Percentiles rank a stretch among this genome's conserved stretches.
phyloP scores from a whole-genome alignment of 1,139 yeast genomes.

The Kodamaea anthophila region DNA sequence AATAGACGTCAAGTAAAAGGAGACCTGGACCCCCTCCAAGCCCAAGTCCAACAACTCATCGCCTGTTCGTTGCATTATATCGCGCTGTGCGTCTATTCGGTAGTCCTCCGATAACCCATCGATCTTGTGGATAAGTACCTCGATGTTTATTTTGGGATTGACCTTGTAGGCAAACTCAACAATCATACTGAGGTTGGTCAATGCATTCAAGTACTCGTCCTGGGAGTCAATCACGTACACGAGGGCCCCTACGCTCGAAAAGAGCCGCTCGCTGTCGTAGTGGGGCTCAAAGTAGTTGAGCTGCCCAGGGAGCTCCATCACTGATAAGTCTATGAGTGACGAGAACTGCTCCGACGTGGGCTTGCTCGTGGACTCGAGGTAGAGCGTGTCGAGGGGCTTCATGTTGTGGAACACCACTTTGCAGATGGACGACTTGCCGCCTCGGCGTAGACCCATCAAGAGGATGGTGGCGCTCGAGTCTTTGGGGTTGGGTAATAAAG shows the following conservation, averaged over 20 bases:
- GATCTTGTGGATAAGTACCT: conserved; percentile 88
- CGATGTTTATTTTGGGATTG: conserved; percentile 82
- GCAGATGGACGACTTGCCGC: conserved; percentile 87
- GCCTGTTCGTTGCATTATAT: conserved; percentile 91
- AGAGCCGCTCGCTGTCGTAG: conserved; percentile 71
- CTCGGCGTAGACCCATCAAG: conserved; percentile 76
- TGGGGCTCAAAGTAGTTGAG: conserved; percentile 81
- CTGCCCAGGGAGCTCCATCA: conserved; percentile 97
- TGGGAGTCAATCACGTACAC: conserved; percentile 93
- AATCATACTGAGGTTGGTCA: conserved; percentile 82
- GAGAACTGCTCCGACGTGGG: conserved; percentile 77
- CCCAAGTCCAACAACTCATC: conserved; percentile 90
- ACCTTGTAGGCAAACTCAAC: conserved; percentile 83
- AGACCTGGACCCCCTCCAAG: conserved; percentile 82
- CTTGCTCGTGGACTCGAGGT: conserved; percentile 82
- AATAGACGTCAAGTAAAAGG: conserved; percentile 86
- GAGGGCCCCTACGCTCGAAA: conserved; percentile 83
- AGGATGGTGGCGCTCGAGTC: conserved; percentile 67
- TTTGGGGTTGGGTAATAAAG: conserved; percentile 24
- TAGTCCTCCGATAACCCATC: conserved; percentile 94
- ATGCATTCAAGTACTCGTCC: conserved; percentile 89
- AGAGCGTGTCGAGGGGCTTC: conserved; percentile 92
- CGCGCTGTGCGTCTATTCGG: conserved; percentile 89
- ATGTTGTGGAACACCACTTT: conserved; percentile 93
- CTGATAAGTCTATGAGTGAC: conserved; percentile 78